Base-by-base conservation (phyloP, 345 rosid species). In the Fremontodendron californicum region DNA sequence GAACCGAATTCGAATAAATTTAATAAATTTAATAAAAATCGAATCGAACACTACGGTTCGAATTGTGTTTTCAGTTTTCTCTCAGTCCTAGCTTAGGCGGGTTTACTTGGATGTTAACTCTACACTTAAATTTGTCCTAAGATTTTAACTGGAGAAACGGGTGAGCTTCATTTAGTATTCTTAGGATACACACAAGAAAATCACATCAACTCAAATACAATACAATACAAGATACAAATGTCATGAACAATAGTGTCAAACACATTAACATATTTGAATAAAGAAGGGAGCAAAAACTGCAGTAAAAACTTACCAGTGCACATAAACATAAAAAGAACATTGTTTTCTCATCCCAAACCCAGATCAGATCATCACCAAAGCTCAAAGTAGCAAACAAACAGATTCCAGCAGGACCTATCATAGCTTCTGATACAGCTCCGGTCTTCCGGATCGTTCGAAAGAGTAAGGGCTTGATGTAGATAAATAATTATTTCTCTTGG, bases 371-470 rank as follows among this genome's bases (percentile, higher is more conserved):
- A n/a, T 79, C 81, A 64, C 77, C 76, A 79, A 74, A 46, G 57
- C 75, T 76, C 57, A 18, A 69, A 73, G 29, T 66, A 74, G 68
- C 73, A 81, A 31, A 63, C 77, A 78, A 76, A 73, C 61, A 71
- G 29, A 72, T 73, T 81, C 85, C 86, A 82, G 82, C 75, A 77
- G 65, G 81, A 86, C 82, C 78, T 62, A 81, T 82, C 83, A 84
- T 81, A 75, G 87, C 86, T 74, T 77, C 81, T 74, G 75, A 71
- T 55, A 60, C 62, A 84, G 87, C 87, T 84, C 89, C 80, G 75
- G 83, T 82, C 87, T 68, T 77, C 81, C 27, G 80, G 80, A 78
- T 82, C 64, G 40, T 64, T 62, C 37, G 48, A 62, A 23, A 19
- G 57, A 74, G 51, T 67, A 23, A 35, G 67, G 78, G 76, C 69